phyloP scores from a whole-genome alignment of 805 yeast genomes.

The Candida qinlingensis region DNA sequence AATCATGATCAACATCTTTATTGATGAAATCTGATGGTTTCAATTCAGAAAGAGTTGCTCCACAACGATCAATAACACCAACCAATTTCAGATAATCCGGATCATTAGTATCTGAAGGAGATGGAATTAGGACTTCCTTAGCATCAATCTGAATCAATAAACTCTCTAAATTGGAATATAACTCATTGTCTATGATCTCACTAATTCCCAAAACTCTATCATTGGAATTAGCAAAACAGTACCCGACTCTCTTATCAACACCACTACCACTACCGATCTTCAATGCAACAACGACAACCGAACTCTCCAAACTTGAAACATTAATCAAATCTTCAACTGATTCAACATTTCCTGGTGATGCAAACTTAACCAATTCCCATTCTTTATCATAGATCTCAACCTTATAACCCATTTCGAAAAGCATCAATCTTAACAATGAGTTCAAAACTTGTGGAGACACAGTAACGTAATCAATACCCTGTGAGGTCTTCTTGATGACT shows the following conservation, averaged over 20 bases:
- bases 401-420: constrained; percentile 68
- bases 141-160: constrained; percentile 84
- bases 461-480: constrained; percentile 59
- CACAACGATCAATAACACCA: constrained; percentile 75
- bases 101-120: constrained; percentile 31
- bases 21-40: constrained; percentile 52
- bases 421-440: constrained; percentile 56
- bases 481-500: constrained; percentile 60
- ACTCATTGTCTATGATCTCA: constrained; percentile 83
- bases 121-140: constrained; percentile 71
- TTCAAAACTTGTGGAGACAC: constrained; percentile 70
- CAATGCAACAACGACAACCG: constrained; percentile 47
- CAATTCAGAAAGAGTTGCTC: constrained; percentile 59
- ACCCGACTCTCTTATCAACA: constrained; percentile 54
- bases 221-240: constrained; percentile 73
- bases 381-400: constrained; percentile 71
- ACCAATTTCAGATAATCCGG: constrained; percentile 58
- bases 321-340: constrained; percentile 66
- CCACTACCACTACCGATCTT: constrained; percentile 30
- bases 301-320: constrained; percentile 30
- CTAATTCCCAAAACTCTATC: constrained; percentile 60
- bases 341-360: constrained; percentile 89
- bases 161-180: constrained; percentile 82
- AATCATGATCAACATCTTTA: constrained; percentile 73
- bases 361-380: constrained; percentile 55